These are phyloP conservation scores for Collybia nuda DNA, from an alignment of 768 basidiomycete genomes.

Conservation along the genomic window DNA sequence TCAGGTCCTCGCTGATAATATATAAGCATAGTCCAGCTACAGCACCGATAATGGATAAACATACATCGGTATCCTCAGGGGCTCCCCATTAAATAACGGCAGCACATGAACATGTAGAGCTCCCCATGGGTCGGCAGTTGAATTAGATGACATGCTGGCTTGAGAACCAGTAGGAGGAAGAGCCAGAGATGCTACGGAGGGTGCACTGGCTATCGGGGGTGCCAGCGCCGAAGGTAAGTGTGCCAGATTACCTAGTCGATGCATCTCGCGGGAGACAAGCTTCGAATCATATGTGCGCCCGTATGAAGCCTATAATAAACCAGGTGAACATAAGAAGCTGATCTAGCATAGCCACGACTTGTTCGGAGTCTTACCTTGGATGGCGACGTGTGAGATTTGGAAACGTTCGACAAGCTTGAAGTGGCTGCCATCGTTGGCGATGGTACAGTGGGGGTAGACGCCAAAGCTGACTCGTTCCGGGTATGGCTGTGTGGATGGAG, in stretches of 20 bases:
- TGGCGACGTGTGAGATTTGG: conserved; percentile 49
- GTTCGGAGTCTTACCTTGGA: conserved; percentile 38
- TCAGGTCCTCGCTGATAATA: conserved; percentile 76
- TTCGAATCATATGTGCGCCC: conserved; percentile 79
- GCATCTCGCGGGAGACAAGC: conserved; percentile 82
- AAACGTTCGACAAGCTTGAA: conserved; percentile 26
- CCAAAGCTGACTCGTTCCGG: conserved; percentile 30
- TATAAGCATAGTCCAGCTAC: too few relatives aligned
- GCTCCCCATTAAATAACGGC: conserved; percentile 90
- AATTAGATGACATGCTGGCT: conserved; percentile 36
- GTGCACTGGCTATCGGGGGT: conserved; percentile 47
- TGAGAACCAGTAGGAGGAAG: conserved; percentile 40
- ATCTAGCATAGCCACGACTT: background rate
- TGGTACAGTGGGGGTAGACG: conserved; percentile 17
- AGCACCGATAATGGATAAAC: conserved; percentile 17
- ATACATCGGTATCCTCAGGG: conserved; percentile 80
- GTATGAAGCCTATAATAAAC: conserved; percentile 44
- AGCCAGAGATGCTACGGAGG: conserved; percentile 49
- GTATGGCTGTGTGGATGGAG: conserved; percentile 39
- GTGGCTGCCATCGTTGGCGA: conserved; percentile 33
- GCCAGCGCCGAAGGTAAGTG: conserved; percentile 51
- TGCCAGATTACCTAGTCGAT: conserved; percentile 67
- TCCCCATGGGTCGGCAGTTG: conserved; percentile 75
- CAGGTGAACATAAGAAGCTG: conserved; percentile 11
- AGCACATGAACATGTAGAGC: conserved; percentile 84